These are phyloP conservation scores for Lachnellula willkommii DNA, from an alignment of 2,329 filamentous ascomycete species.

Conservation along the genomic window DNA sequence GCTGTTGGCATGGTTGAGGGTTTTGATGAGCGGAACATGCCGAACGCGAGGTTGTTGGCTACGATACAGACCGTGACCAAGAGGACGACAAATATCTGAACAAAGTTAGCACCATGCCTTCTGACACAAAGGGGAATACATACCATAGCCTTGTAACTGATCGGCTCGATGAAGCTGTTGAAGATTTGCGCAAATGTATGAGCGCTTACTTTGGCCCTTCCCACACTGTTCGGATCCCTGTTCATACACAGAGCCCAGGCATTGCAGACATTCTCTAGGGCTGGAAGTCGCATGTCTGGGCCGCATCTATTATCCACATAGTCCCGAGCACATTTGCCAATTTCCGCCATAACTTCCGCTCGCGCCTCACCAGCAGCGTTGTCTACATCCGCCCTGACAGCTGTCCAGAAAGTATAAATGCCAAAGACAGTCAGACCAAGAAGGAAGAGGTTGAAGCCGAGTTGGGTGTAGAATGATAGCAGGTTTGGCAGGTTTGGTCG, in stretches of 20 bases:
- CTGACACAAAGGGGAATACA: constrained; percentile 18
- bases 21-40: constrained; percentile 28
- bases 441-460: constrained; percentile 46
- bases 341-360: constrained; percentile 68
- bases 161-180: constrained; percentile 86
- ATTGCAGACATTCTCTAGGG: constrained; percentile 66
- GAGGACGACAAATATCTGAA: constrained; percentile 47
- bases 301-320: constrained; percentile 74
- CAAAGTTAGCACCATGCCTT: background rate
- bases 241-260: constrained; percentile 87
- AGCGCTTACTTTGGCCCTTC: constrained; percentile 73
- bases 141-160: constrained; percentile 78
- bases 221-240: constrained; percentile 71
- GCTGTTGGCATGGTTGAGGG: constrained; percentile 30
- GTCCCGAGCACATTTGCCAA: constrained; percentile 72
- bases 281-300: constrained; percentile 61
- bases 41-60: constrained; percentile 47
- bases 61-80: constrained; percentile 44
- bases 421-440: constrained; percentile 39
- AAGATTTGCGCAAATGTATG: constrained; percentile 88
- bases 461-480: constrained; percentile 61
- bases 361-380: constrained; percentile 50
- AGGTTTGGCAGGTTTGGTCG: constrained; percentile 62
- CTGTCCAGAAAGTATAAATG: constrained; percentile 28
- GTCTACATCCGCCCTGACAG: constrained; percentile 33